Evolutionary conservation across 352 stramenopile species (phyloP), one percentile per base, ranked within the genome.

Genomic region (Phytopythium helicoides): DNA sequence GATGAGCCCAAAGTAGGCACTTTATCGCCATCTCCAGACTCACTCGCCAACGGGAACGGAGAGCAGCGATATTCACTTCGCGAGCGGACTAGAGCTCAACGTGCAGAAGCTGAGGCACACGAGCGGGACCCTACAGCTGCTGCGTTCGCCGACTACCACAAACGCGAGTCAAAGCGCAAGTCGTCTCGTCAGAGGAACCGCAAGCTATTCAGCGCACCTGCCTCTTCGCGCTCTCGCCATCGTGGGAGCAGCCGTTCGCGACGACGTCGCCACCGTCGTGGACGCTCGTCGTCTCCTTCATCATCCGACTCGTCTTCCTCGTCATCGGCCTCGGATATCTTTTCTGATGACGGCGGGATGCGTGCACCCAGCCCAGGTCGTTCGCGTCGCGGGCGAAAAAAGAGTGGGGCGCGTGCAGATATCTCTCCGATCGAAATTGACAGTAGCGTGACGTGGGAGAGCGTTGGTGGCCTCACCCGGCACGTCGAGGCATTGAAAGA

Each of bases 401-500:
- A 64, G 8, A 79, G 66, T 3, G 66, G 66, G 21, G 75, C 64
- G 26, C 74, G 78, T 7, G 85, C 86, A 6, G 88, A 96, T 56
- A 92, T 94, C 18, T 75, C 75, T 6, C 88, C 88, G 3, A 56
- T 97, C 1, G 76, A 92, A 65, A 71, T 97, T 8, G 86, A 97
- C 49, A 52, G 64, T 31, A 89, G 71, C 35, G 77, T 97, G 39
- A 93, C 71, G 4, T 97, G 87, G 87, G 81, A 91, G 18, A 92
- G 71, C 36, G 71, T 97, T 14, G 89, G 89, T 2, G 89, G 89
- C 0, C 62, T 97, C 12, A 73, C 83, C 35, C 71, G 74, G 18
- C 91, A 97, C 53, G 91, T 97, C 26, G 71, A 90, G 45, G 79
- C 87, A 22, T 70, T 98, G 52, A 97, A 97, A 60, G 92, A 98